Base-by-base conservation (phyloP, 176 grass and related monocot species). In the Coix lacrymajobi region DNA sequence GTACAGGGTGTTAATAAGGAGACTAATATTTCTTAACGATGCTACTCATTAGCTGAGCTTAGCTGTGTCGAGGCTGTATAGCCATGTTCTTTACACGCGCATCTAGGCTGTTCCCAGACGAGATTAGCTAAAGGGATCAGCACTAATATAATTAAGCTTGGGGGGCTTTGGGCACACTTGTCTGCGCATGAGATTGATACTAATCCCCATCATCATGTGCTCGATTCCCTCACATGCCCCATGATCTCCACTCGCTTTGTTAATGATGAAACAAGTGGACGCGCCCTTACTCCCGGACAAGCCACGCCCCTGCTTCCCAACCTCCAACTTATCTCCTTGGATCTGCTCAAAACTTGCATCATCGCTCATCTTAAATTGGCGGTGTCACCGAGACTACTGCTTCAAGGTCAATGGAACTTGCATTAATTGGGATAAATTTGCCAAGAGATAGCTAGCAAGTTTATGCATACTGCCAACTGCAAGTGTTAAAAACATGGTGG, bases 271-370 rank as follows among this genome's bases (percentile, higher is more conserved):
- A 83, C 73, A 62, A 86, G 73, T 79, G 39, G 37, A 78, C 40
- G 88, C 61, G 51, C 84, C 88, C 88, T 86, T 86, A 74, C 88
- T 86, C 84, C 79, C 73, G 88, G 84, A 90, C 88, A 90, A 83
- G 79, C 30, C 79, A 90, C 17, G 48, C 79, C 62, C 84, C 84
- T 90, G 88, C 84, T 86, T 90, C 88, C 88, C 88, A 90, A 86
- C 88, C 12, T 68, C 88, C 79, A 83, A 79, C 84, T 90, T 39
- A 86, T 73, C 67, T 66, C 74, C 88, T 86, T 83, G 84, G 88
- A 86, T 83, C 79, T 86, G 45, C 79, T 17, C 61, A 66, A 73
- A 86, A 65, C 73, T 84, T 41, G 66, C 46, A 83, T 14, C 69
- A 20, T 10, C 24, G 2, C 85, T 22, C 60, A 14, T 73, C 37